Percentiles rank a stretch among this genome's conserved stretches.
Conservation (phyloP, 1,284 basidiomycete genomes). For the Microbotryum silenes-acaulis region DNA sequence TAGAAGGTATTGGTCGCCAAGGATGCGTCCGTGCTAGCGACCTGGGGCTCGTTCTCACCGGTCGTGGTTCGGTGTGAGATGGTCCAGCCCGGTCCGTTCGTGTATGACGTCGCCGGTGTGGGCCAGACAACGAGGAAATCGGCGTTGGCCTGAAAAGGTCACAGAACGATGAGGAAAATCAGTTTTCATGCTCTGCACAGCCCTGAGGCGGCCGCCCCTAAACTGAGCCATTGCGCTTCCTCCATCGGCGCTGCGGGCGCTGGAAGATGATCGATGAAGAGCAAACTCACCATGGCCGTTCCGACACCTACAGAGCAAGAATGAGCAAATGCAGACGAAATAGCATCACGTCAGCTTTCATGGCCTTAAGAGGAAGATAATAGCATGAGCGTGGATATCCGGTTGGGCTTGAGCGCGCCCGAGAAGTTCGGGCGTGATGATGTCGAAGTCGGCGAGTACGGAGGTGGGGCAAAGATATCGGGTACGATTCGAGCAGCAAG, state of each 20-base stretch:
- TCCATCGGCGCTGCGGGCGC: no score
- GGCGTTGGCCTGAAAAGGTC: conserved; percentile 16
- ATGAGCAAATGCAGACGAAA: background rate
- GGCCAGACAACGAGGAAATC: conserved; percentile 28
- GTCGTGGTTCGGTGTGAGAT: conserved; percentile 16
- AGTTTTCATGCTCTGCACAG: background rate
- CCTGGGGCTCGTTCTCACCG: conserved; percentile 4
- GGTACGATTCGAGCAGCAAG: background rate
- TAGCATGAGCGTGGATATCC: background rate
- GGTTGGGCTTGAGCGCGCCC: background rate
- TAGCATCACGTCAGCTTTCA: background rate
- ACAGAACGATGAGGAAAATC: background rate
- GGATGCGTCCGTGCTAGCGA: background rate
- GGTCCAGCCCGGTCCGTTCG: conserved; percentile 7
- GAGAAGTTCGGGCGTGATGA: background rate
- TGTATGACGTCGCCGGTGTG: background rate
- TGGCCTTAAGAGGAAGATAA: no score
- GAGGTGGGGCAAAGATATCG: background rate
- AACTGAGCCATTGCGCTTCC: no score
- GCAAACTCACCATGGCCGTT: conserved; percentile 6
- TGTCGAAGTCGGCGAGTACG: background rate
- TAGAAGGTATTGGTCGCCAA: conserved; percentile 7
- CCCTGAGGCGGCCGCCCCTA: background rate
- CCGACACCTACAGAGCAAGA: conserved; percentile 2
- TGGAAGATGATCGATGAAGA: background rate